Base-by-base conservation (phyloP, 192 early-diverging fungal genomes). In the Coemansia sp. region DNA sequence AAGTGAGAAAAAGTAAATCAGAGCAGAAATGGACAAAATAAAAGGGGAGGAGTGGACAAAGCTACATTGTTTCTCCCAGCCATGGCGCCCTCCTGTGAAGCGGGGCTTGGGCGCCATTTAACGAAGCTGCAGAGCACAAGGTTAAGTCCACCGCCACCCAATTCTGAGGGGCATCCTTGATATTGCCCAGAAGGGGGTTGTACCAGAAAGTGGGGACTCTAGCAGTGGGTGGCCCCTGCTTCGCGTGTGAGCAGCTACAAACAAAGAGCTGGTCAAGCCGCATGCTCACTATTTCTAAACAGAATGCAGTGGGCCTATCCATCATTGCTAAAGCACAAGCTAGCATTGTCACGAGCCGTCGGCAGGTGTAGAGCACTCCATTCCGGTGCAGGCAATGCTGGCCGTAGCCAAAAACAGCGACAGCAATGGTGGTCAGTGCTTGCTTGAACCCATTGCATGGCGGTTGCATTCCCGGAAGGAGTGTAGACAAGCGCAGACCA, bases 51-150 rank as follows among this genome's bases (percentile, higher is more conserved):
- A 56, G 26, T 20, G 43, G 18, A n/a, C 4, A 18, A 45, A 45
- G 9, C 18, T 20, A 20, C 43, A 45, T 45, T 45, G 43, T 45
- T 20, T n/a, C 18, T 45, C 13, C 23, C 28, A 23, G 50, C 24
- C 50, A 53, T 53, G 50, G 50, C 50, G 50, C 50, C 50, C 24
- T 53, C 50, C 50, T 53, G 51, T 53, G 51, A 53, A 53, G 43
- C 11, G 51, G 26, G 51, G 51, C 51, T 24, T 31, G 21, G 16
- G 13, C 24, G 51, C 28, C 28, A 24, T 53, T 53, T 24, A 46
- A 53, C 28, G 26, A 28, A 16, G 51, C 51, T 53, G 20, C 43
- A 20, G 43, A 46, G 43, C 43, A 46, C 43, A 46, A 46, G 43
- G 43, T 46, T 46, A 18, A 46, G n/a, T n/a, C 43, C 43, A 18